Base-by-base conservation (phyloP, 2,329 filamentous ascomycete species). In the Sarocladium kiliense region DNA sequence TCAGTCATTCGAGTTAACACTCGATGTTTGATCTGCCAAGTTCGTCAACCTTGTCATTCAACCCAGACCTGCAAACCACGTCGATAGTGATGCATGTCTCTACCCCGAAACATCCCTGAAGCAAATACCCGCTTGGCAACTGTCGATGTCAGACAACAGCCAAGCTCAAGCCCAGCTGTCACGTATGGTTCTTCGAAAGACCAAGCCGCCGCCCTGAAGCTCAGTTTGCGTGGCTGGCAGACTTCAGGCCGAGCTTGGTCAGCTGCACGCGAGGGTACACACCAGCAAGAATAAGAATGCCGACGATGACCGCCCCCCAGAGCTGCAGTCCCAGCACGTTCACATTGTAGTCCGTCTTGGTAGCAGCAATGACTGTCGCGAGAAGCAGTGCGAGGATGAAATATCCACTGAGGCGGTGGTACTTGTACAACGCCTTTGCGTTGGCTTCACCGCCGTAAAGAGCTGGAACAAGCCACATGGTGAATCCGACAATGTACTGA, bases 401-500 rank as follows among this genome's bases (percentile, higher is more conserved):
- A 67, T 99, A 97, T 2, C 93, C 94, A 21, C 78, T 80, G 54
- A 81, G 73, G 27, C 93, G 84, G 69, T 97, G 94, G 64, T 92
- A 96, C 72, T 96, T 97, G 79, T 93, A 97, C 41, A 96, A 69
- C 23, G 77, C 77, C 78, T 92, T 95, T 19, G 91, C 93, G 2
- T 84, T 85, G 25, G 89, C 85, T 59, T 87, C 84, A 55, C 89
- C 85, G 4, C 92, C 92, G 63, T 93, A 95, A 1, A 96, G 64
- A 1, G 67, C 66, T 0, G 92, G 92, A 2, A 82, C 75, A 57
- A 84, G 90, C 76, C 87, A 97, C 74, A 94, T 89, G 30, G 89
- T 88, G 59, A 95, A 82, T 16, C 94, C 93, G 27, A 96, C 81
- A 1, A 87, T 51, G 44, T 89, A 86, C 73, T 97, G 94, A 1